phyloP scores from a whole-genome alignment of 2,329 filamentous ascomycete genomes.

The Alternaria triticina region DNA sequence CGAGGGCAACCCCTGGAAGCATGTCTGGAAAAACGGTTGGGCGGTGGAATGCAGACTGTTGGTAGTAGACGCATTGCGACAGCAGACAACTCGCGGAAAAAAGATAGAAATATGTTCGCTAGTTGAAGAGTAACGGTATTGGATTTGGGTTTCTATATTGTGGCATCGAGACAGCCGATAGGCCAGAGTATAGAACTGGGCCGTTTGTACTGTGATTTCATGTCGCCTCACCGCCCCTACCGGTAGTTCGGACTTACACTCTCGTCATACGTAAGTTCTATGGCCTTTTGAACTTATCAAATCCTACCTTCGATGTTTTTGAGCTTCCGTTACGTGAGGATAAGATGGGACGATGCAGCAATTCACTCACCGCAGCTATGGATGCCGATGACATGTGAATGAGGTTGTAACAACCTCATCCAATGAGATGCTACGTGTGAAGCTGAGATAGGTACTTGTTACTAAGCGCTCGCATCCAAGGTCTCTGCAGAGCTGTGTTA shows the following conservation, averaged over 20 bases:
- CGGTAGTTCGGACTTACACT: background rate
- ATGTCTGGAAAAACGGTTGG: background rate
- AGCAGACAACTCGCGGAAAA: background rate
- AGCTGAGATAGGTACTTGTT: background rate
- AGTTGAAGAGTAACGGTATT: background rate
- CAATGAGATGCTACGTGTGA: background rate
- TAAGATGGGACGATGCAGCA: background rate
- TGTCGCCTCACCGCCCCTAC: background rate
- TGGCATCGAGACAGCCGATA: background rate
- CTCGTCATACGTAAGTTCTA: background rate
- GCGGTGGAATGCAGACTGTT: background rate
- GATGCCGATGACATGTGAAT: background rate
- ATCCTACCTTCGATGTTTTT: background rate
- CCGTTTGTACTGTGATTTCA: background rate
- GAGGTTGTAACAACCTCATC: background rate
- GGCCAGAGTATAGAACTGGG: background rate
- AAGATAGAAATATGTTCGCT: background rate
- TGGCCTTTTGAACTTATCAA: background rate
- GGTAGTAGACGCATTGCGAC: background rate
- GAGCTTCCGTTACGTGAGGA: background rate
- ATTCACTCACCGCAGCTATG: background rate
- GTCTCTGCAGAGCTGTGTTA: background rate
- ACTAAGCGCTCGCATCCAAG: background rate
- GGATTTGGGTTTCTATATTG: background rate
- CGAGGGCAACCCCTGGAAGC: background rate